Evolutionary conservation across 148 eudicot species (phyloP), one percentile per base, ranked within the genome.

Genomic region (Dysphania ambrosioides): DNA sequence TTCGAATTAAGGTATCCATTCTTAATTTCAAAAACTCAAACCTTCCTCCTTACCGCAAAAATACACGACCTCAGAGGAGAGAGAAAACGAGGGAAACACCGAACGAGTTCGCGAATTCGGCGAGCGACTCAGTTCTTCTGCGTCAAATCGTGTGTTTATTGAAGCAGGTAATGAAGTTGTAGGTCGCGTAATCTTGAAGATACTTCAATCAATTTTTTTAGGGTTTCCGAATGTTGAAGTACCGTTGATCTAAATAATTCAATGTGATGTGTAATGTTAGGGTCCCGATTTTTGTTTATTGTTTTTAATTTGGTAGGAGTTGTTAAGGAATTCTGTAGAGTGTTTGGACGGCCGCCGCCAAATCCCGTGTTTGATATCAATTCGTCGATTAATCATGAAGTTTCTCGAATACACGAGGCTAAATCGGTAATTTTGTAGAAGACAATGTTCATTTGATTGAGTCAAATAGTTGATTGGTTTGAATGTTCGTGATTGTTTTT

Each of bases 321-420:
- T 55, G n/a, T 64, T 62, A 53, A 55, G 32, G 66, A 75, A n/a
- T 63, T 65, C 7, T 62, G 7, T 66, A 65, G 71, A 71, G 64
- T 72, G 24, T 31, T 23, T 57, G 32, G 66, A 80, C 64, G 65
- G 27, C 59, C 79, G 32, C 70, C 67, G 12, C 67, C 79, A 9
- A 61, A 11, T 38, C 15, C 49, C 15, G 47, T 40, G 56, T 62
- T 32, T 75, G 44, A 29, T 18, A 61, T 68, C 34, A 3, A 34
- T 23, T 70, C 31, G 72, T 30, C 24, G 8, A 21, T 74, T 4
- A 36, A 74, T 41, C 82, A 91, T 94, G 98, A 95, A 95, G 91
- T 95, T 85, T 76, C 80, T 95, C 87, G 98, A 95, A 86, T 90
- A 88, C 89, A 92, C 98, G 27, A 86, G 92, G 47, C 85, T 95